Conservation (phyloP, 2,329 filamentous ascomycete species). For the Colletotrichum musae region DNA sequence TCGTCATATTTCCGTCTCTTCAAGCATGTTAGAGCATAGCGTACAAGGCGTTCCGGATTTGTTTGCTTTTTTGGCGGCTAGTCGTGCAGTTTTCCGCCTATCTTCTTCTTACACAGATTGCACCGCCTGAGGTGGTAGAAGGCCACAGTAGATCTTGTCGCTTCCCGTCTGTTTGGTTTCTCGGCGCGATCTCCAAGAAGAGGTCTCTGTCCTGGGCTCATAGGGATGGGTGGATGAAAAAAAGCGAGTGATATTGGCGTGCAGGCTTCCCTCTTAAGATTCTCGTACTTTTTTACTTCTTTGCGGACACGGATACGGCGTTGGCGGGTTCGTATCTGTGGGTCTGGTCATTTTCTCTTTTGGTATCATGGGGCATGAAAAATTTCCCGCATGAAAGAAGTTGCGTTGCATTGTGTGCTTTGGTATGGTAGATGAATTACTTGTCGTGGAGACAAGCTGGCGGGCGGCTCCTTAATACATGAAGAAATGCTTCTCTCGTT, state of each 20-base stretch:
- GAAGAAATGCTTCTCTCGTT: constrained; percentile 38
- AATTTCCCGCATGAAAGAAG: constrained; percentile 35
- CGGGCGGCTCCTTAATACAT: constrained; percentile 40
- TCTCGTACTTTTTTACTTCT: background rate
- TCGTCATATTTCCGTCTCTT: constrained; percentile 42
- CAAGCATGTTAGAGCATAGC: constrained; percentile 56
- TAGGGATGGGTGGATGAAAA: constrained; percentile 27
- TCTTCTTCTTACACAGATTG: constrained; percentile 36
- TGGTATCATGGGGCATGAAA: constrained; percentile 39
- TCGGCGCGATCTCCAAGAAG: constrained; percentile 25
- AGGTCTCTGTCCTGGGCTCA: constrained; percentile 34
- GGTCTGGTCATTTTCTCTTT: constrained; percentile 15
- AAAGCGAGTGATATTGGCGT: constrained; percentile 39
- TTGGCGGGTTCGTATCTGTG: constrained; percentile 30
- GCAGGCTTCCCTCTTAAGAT: constrained; percentile 14
- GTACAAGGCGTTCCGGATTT: constrained; percentile 52
- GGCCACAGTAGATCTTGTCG: constrained; percentile 39
- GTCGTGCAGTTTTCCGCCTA: constrained; percentile 43
- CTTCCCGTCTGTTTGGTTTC: constrained; percentile 37
- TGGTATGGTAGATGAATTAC: constrained; percentile 28
- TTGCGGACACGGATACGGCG: constrained; percentile 15
- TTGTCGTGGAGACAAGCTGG: constrained; percentile 39
- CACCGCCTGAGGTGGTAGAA: constrained; percentile 35
- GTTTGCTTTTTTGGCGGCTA: constrained; percentile 38
- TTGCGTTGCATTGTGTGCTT: constrained; percentile 26